Percentiles rank a stretch among this genome's conserved stretches.
Evolutionary conservation across 352 stramenopile species (phyloP).

Genomic region (Halophytophthora batemanensis): DNA sequence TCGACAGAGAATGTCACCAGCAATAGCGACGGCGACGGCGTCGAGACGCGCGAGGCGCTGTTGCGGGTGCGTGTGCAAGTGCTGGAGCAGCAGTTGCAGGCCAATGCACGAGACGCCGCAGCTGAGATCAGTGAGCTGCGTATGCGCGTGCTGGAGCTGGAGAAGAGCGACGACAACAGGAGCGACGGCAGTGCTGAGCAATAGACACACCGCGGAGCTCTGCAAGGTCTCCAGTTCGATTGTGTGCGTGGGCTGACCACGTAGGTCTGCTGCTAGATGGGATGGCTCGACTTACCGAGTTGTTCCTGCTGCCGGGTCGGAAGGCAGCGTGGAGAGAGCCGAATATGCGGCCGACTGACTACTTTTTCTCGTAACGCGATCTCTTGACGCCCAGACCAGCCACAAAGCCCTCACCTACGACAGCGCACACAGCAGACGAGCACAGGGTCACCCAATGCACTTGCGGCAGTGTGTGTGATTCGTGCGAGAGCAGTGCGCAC

Average conservation of each 20-base stretch:
- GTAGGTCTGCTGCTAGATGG: constrained; percentile 10
- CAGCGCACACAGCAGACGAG: neutral
- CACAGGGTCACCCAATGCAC: neutral
- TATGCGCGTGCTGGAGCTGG: constrained; percentile 63
- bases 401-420: constrained; percentile 73
- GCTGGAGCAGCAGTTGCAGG: constrained; percentile 63
- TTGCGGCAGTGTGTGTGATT: neutral
- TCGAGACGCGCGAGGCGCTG: constrained; percentile 22
- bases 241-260: constrained; percentile 10
- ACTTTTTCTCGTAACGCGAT: constrained; percentile 58
- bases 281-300: constrained; percentile 2
- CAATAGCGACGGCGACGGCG: constrained; percentile 1
- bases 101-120: constrained; percentile 58
- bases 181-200: no score
- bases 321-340: neutral
- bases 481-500: constrained; percentile 8
- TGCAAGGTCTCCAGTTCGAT: neutral
- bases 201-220: no score
- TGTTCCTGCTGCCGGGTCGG: neutral
- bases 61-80: constrained; percentile 53
- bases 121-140: constrained; percentile 58
- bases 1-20: constrained; percentile 8
- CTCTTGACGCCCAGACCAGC: constrained; percentile 76
- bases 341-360: neutral
- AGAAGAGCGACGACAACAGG: constrained; percentile 16